Base-by-base conservation (phyloP, 441 rosid species). In the Populus hybrid region DNA sequence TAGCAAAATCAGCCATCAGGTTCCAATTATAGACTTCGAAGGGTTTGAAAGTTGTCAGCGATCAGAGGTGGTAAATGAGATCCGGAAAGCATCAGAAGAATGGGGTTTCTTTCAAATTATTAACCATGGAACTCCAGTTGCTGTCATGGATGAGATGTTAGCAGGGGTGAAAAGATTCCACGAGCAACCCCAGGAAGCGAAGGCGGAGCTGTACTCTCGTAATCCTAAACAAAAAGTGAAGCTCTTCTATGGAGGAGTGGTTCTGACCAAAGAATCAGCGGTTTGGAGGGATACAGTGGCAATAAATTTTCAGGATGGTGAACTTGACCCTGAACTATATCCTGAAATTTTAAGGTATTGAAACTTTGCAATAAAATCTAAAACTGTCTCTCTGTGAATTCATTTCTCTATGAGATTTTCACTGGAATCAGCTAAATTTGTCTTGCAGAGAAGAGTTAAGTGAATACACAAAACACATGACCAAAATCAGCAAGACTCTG, bases 31-130 rank as follows among this genome's bases (percentile, higher is more conserved):
- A 42, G 50, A 42, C 50, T 42, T 42, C 50, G 14, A 42, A 9
- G 50, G 50, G 50, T 42, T 42, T 42, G 50, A 42, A 42, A 42
- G 50, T 42, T 42, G 4, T 42, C 50, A 5, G 50, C 50, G 14
- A 42, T 42, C 50, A 10, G 50, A 42, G 30, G 30, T 28, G 30
- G 30, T 28, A 28, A 28, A 28, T 28, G 30, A 28, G 30, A 28
- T 28, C 30, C 12, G 81, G 3, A 73, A 72, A 63, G 90, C 89
- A 12, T 82, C 88, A 42, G 50, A 42, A 42, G 50, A 42, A 42
- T 42, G 50, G 91, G 94, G 89, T 11, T 84, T 91, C 67, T 89
- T 91, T 77, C 91, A 91, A 61, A 74, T 91, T 35, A 77, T 88
- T 42, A 88, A 91, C 71, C 91, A 91, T 70, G 90, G 86, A 38